Evolutionary conservation across 768 basidiomycete species (phyloP), one percentile per base, ranked within the genome.

Genomic region (Lanmaoa rubissima): DNA sequence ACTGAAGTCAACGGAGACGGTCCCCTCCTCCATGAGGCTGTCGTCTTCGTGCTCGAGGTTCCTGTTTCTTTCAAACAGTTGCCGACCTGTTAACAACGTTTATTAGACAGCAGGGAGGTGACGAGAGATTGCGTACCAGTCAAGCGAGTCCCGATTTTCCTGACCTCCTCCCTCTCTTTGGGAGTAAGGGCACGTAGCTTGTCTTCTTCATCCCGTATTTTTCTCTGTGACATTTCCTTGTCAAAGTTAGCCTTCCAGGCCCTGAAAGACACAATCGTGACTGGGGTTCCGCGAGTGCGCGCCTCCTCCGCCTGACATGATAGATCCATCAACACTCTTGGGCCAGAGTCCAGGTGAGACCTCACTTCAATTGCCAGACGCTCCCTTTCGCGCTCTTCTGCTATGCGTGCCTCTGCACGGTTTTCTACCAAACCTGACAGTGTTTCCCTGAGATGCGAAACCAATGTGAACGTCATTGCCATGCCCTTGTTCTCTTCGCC

Each of bases 381-480:
- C 66, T 91, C 89, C 65, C 79, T 84, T 73, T 98, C 92, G 53
- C 69, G 79, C 52, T 86, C 92, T 65, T 83, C 85, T 60, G 78
- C 76, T 52, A 79, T 77, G 59, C 74, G 78, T 56, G 72, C 79
- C 54, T 85, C 85, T 19, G 76, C 77, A 60, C 92, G 82, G 43
- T 73, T 65, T 39, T 80, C 80, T 36, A 93, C 82, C 26, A 95
- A 74, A 17, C 69, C 65, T 5, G 86, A 82, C 16, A 98, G 75
- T 48, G 83, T 78, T 72, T 98, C 94, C 61, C 90, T 80, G 44
- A 97, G 80, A 64, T 90, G 87, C 0, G 90, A 88, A 12, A 94
- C 87, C 17, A 99, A 78, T 0, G 96, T 94, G 69, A 97, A 99
- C 17, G 94, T 95, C 94, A 98, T 98, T 3, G 97, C 94, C 88